These are phyloP conservation scores for Lodderomyces metapsilosis DNA, from an alignment of 1,139 yeast genomes.

Conservation along the genomic window DNA sequence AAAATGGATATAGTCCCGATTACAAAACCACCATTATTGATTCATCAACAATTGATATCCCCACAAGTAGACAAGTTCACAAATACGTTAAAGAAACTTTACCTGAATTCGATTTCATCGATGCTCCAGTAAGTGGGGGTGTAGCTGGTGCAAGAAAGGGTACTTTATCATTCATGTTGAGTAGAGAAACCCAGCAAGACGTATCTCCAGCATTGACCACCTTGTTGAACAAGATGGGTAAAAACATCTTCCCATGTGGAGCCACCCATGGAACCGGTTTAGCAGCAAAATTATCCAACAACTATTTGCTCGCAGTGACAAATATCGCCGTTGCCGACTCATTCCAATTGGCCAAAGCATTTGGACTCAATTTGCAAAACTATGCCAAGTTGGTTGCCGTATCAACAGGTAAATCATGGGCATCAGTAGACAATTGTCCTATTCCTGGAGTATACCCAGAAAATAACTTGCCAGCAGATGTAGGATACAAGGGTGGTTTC, in stretches of 20 bases:
- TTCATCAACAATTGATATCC: conserved; percentile 57
- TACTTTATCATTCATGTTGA: conserved; percentile 58
- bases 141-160: conserved; percentile 59
- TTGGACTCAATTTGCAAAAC: conserved; percentile 49
- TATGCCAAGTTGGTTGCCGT: conserved; percentile 55
- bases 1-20: conserved; percentile 12
- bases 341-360: conserved; percentile 55
- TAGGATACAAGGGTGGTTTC: conserved; percentile 53
- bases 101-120: conserved; percentile 45
- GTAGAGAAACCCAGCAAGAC: conserved; percentile 30
- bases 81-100: conserved; percentile 31
- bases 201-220: conserved; percentile 26
- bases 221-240: conserved; percentile 50
- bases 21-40: conserved; percentile 36
- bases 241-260: conserved; percentile 55
- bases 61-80: conserved; percentile 45
- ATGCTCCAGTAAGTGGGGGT: conserved; percentile 65
- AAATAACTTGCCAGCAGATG: conserved; percentile 44
- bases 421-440: conserved; percentile 60
- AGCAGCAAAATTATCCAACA: conserved; percentile 60
- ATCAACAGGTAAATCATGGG: conserved; percentile 64
- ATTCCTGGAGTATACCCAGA: conserved; percentile 53
- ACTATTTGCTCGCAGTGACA: conserved; percentile 56
- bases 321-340: conserved; percentile 63
- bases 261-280: conserved; percentile 52